phyloP scores from a whole-genome alignment of 176 grass and related monocot species.

The Saccharum officinarum region DNA sequence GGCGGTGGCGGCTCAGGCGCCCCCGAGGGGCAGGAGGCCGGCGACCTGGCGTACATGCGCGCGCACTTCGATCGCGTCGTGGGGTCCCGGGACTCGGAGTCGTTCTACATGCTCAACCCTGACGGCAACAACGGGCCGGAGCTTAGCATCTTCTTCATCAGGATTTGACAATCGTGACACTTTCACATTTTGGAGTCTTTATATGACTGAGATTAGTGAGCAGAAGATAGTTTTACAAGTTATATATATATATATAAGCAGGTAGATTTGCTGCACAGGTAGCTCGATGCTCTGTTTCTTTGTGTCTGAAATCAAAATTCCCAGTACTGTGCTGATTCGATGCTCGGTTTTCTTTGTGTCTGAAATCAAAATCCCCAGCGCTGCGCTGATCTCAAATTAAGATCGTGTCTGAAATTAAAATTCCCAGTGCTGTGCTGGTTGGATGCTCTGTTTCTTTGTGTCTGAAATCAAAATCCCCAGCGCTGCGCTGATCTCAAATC shows the following conservation, averaged over 20 bases:
- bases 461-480: too few species aligned
- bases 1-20: constrained; percentile 17
- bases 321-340: not conserved
- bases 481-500: too few species aligned
- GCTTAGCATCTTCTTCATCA: constrained; percentile 98
- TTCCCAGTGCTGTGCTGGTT: not conserved
- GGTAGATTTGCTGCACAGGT: not conserved
- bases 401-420: not conserved
- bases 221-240: not conserved
- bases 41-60: constrained; percentile 89
- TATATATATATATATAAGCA: not conserved
- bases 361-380: too few species aligned
- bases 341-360: not conserved
- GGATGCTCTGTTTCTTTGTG: too few species aligned
- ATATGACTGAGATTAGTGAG: not conserved
- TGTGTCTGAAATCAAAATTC: not conserved
- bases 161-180: constrained; percentile 46
- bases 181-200: constrained; percentile 1
- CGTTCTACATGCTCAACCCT: constrained; percentile 88
- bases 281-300: not conserved
- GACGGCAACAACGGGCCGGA: constrained; percentile 82
- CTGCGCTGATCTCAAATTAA: too few species aligned
- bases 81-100: constrained; percentile 82
- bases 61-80: constrained; percentile 80
- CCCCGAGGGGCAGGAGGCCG: constrained; percentile 38